Percentiles rank a stretch among this genome's conserved stretches.
Conservation (phyloP, 192 early-diverging fungal genomes). For the Backusella parvicylindrica region DNA sequence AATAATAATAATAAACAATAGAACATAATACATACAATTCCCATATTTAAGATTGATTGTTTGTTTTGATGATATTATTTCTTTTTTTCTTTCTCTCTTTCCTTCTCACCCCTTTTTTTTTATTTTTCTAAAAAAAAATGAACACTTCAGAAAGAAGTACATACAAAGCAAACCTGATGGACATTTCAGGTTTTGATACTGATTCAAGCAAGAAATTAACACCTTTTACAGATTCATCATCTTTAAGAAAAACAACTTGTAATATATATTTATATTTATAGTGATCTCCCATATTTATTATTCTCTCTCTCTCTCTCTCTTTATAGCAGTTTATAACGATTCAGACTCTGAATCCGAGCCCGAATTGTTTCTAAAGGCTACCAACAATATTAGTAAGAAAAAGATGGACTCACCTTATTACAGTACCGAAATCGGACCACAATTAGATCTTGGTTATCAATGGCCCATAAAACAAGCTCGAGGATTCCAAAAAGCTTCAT, state of each 20-base stretch:
- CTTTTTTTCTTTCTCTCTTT: background rate
- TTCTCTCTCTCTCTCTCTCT: background rate
- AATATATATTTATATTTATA: background rate
- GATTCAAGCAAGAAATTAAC: background rate
- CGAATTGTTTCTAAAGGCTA: background rate
- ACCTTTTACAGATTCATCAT: background rate
- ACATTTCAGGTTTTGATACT: background rate
- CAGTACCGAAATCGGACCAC: constrained; percentile 2
- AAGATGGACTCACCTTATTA: background rate
- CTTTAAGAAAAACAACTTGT: background rate
- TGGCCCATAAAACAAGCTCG: background rate
- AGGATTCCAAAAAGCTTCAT: background rate
- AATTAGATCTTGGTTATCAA: constrained; percentile 6
- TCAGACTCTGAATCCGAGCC: background rate
- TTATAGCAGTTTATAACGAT: background rate
- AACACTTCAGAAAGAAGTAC: background rate
- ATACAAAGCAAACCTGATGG: background rate
- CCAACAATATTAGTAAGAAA: background rate
- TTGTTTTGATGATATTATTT: background rate
- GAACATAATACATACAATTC: background rate
- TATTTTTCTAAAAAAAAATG: background rate
- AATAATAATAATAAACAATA: background rate
- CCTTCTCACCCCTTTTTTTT: background rate
- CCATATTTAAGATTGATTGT: background rate
- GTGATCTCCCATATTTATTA: background rate